Percentiles rank a stretch among this genome's conserved stretches.
phyloP scores from a whole-genome alignment of 169 alveolate genomes.

The Cyclospora cayetanensis region DNA sequence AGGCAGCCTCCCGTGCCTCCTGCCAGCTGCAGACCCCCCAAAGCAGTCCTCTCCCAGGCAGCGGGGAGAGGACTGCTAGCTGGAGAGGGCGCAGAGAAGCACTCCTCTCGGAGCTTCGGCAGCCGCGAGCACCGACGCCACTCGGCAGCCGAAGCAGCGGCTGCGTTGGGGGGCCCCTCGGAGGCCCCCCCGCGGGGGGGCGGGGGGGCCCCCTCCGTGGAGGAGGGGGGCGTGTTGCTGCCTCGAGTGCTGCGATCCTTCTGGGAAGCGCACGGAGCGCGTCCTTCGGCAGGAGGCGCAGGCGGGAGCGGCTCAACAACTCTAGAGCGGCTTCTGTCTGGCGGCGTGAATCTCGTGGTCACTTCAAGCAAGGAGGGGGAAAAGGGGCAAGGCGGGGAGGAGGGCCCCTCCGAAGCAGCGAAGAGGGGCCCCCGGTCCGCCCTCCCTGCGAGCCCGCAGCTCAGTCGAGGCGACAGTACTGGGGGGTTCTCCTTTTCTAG shows the following conservation, averaged over 20 bases:
- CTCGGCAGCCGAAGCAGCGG: not conserved
- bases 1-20: not conserved
- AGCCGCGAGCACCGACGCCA: not conserved
- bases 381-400: not conserved
- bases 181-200: not conserved
- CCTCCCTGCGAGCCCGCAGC: not conserved
- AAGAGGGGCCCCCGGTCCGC: not conserved
- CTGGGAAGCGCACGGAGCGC: not conserved
- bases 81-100: not conserved
- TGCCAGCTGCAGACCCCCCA: not conserved
- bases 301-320: not conserved
- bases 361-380: not conserved
- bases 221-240: not conserved
- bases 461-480: not conserved
- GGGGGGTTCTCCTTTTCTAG: not conserved
- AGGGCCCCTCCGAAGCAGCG: not conserved
- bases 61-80: not conserved
- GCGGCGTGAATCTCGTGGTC: not conserved
- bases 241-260: not conserved
- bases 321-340: not conserved
- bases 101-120: not conserved
- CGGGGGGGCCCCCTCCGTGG: not conserved
- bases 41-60: conserved; percentile 11
- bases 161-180: not conserved
- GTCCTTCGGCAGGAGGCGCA: not conserved